A percentile compares a stretch with the other conserved stretches of the same genome.
Evolutionary conservation across 2,329 filamentous ascomycete genomes (phyloP).

Genomic region (Dactylellina sp.): DNA sequence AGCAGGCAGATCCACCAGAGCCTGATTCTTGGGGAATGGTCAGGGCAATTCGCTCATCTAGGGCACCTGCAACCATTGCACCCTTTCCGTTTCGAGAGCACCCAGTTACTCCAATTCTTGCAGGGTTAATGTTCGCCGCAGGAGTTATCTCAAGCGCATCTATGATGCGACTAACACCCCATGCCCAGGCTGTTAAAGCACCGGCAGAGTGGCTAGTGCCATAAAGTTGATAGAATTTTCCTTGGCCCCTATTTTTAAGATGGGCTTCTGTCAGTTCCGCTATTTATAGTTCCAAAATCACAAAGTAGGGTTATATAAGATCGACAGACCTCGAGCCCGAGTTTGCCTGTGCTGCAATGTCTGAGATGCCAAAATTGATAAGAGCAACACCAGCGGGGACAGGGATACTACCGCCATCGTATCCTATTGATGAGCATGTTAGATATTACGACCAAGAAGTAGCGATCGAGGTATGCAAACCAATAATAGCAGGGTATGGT

Average conservation of each 20-base stretch:
- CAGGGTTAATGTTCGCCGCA: conserved; percentile 67
- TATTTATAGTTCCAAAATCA: too few species aligned
- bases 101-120: conserved; percentile 70
- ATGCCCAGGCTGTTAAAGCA: conserved; percentile 73
- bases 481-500: conserved; percentile 58
- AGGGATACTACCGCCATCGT: conserved; percentile 70
- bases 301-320: neutral
- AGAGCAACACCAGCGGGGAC: conserved; percentile 69
- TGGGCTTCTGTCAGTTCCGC: neutral
- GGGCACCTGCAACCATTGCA: conserved; percentile 72
- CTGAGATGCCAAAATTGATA: conserved; percentile 70
- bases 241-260: conserved; percentile 66
- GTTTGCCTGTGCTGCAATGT: conserved; percentile 68
- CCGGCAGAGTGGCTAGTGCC: conserved; percentile 70
- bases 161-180: conserved; percentile 72
- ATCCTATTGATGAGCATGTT: conserved; percentile 57
- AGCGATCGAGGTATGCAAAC: conserved; percentile 3
- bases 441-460: neutral
- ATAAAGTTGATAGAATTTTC: conserved; percentile 72
- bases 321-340: conserved; percentile 61
- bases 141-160: conserved; percentile 70
- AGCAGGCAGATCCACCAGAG: conserved; percentile 72
- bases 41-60: conserved; percentile 71
- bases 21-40: conserved; percentile 74
- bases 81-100: conserved; percentile 76